Base-by-base conservation (phyloP, 1,284 basidiomycete genomes). In the Sutorius eximius region DNA sequence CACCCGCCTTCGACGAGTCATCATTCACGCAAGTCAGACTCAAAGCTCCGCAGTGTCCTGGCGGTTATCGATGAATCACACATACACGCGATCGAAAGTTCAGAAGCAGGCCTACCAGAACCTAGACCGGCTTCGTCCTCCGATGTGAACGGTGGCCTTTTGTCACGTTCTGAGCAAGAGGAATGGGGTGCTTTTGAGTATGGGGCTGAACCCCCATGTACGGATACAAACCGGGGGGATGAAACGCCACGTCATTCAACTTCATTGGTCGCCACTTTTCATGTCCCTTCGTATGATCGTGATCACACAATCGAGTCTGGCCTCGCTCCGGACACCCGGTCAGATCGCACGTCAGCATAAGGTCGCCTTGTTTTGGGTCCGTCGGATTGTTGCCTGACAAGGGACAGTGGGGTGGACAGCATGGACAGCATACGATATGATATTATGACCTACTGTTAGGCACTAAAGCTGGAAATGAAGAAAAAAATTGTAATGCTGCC, bases 31-130 rank as follows among this genome's bases (percentile, higher is more conserved):
- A 86, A 85, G 69, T 74, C 81, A 13, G 86, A 87, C 61, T 84
- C 84, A 13, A 89, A 86, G 66, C 75, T 89, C 40, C 83, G 85
- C 41, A 83, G 76, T 53, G 81, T 86, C 24, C 74, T 90, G 22
- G 71, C 85, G 40, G 78, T 81, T 16, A 83, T 90, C 56, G 83
- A 86, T 58, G 88, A 89, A 69, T 70, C 68, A 32, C 68, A 63
- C 46, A 7, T n/a, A 41, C 56, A 59, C 46, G 5, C 59, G 32
- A 51, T 46, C 34, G 67, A 67, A 18, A 42, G 27, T 30, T 20
- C 57, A 37, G 67, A 61, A 37, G 27, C 33, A 15, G 46, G 48
- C 13, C 52, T 48, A 45, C 46, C 62, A 41, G 67, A 67, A 49
- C 37, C 30, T 40, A 50, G 52, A 36, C 27, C 56, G 16, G 47